These are phyloP conservation scores for Penicillium antarcticum DNA, from an alignment of 495 filamentous ascomycete genomes.

Conservation along the genomic window DNA sequence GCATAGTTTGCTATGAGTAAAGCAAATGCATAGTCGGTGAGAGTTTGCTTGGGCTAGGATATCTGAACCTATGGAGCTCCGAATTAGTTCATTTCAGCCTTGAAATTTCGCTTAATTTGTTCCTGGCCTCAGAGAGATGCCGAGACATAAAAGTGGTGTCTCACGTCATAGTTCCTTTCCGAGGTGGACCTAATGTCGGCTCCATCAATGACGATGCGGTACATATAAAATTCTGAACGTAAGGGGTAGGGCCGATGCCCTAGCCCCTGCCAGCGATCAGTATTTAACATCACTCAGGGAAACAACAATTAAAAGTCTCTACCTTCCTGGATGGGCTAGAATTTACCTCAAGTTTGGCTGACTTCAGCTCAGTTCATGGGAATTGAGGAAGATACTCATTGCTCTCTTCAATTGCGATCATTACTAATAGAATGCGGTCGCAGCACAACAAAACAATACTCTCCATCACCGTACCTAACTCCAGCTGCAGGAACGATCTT, in stretches of 20 bases:
- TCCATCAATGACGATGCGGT: constrained; percentile 13
- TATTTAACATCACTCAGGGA: constrained; percentile 7
- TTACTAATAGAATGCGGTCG: constrained; percentile 1
- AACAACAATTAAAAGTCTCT: background rate
- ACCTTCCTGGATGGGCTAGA: background rate
- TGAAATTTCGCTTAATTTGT: too few relatives aligned
- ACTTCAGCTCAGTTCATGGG: background rate
- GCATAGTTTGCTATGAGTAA: too few relatives aligned
- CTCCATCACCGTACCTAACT: background rate
- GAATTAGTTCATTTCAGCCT: too few relatives aligned
- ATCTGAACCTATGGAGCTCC: too few relatives aligned
- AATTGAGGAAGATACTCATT: background rate
- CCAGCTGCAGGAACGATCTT: background rate
- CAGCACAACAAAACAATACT: background rate
- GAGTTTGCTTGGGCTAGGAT: too few relatives aligned
- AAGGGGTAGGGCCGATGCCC: constrained; percentile 11
- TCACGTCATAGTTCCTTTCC: too few relatives aligned
- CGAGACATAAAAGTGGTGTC: too few relatives aligned
- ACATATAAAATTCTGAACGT: constrained; percentile 10
- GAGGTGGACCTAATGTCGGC: constrained; percentile 2
- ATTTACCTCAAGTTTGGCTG: background rate
- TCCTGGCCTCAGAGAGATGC: too few relatives aligned
- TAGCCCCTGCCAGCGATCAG: constrained; percentile 1
- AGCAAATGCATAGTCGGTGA: too few relatives aligned
- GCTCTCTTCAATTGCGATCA: background rate